Evolutionary conservation across 2,329 filamentous ascomycete genomes (phyloP).

Genomic region (Kalaharituber pfeilii): DNA sequence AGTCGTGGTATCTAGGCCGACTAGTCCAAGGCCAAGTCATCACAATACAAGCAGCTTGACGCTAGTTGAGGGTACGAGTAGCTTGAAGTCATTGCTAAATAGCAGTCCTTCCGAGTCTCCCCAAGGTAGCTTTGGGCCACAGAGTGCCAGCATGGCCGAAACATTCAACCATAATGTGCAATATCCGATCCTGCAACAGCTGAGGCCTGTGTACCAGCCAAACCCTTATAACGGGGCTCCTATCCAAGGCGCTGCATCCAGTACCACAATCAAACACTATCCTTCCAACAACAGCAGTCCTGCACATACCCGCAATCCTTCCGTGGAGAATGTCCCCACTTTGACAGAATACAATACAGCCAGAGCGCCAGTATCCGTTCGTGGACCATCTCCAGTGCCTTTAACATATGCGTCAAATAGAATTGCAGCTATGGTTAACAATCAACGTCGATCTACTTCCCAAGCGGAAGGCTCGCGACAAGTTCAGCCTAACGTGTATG

Average conservation of each 20-base stretch:
- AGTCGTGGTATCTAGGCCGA: conserved; percentile 52
- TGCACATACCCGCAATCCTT: background rate
- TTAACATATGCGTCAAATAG: background rate
- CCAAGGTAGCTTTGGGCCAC: conserved; percentile 16
- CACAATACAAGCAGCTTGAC: conserved; percentile 19
- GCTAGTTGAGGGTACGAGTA: conserved; percentile 13
- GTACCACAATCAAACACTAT: background rate
- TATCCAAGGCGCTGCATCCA: background rate
- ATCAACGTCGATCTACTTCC: conserved; percentile 1
- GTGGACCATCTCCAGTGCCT: background rate
- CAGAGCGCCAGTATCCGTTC: background rate
- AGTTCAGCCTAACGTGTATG: background rate
- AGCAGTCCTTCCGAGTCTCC: conserved; percentile 7
- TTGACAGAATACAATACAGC: background rate
- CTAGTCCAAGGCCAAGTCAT: conserved; percentile 28
- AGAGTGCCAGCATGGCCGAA: conserved; percentile 6
- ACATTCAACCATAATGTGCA: background rate
- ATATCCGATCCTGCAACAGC: background rate
- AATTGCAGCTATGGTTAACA: conserved; percentile 4
- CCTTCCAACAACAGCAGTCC: background rate
- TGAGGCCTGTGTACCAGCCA: background rate
- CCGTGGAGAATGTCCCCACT: background rate
- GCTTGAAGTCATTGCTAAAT: conserved; percentile 7
- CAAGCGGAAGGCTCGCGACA: background rate
- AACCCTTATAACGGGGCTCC: background rate